Evolutionary conservation across 257 asterid species (phyloP).

Genomic region (Solanum clarkiae): DNA sequence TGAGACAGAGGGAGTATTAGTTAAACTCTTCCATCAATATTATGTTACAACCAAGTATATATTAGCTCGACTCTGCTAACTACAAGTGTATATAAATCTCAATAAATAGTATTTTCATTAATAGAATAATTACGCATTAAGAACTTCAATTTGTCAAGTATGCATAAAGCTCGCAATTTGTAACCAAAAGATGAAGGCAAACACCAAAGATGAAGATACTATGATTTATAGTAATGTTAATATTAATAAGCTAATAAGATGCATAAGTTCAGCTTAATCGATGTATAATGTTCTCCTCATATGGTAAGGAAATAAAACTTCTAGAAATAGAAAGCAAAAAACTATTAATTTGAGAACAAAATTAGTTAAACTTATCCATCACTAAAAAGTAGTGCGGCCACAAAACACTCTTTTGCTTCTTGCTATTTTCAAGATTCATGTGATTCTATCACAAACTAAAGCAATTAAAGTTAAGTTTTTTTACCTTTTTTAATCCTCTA

Average conservation of each 20-base stretch:
- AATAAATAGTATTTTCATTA: not conserved
- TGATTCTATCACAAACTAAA: conserved; percentile 22
- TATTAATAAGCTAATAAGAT: not conserved
- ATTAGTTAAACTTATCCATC: not conserved
- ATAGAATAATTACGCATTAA: not conserved
- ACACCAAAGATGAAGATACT: not conserved
- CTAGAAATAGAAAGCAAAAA: not conserved
- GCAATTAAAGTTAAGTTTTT: conserved; percentile 8
- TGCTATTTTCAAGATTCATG: conserved; percentile 29
- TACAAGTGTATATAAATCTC: not conserved
- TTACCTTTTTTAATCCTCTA: not conserved
- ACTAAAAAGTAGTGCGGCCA: not conserved
- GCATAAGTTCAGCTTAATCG: not conserved
- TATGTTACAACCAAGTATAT: no score
- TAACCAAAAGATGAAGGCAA: not conserved
- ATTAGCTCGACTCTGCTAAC: no score
- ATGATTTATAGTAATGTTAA: not conserved
- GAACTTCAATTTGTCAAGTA: not conserved
- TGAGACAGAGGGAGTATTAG: no score
- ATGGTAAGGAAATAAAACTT: not conserved
- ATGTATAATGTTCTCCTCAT: not conserved
- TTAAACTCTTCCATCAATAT: no score
- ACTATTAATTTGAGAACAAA: not conserved
- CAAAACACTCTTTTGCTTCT: not conserved
- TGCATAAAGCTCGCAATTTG: not conserved